These are phyloP conservation scores for Ogataea philodendri DNA, from an alignment of 805 yeast species.

Conservation along the genomic window DNA sequence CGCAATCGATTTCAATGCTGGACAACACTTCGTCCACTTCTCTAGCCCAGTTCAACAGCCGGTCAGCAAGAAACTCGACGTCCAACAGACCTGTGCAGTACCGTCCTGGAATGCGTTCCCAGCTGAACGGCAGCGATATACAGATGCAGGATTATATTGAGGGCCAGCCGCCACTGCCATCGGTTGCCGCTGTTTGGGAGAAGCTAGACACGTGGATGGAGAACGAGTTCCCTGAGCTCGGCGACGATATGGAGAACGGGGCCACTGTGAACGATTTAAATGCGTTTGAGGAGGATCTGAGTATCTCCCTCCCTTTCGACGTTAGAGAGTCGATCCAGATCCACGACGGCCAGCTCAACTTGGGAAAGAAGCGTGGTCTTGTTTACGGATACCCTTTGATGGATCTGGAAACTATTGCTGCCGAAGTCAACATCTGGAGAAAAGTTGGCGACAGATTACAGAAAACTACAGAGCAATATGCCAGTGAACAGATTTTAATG, in stretches of 20 bases:
- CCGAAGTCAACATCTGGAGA: constrained; percentile 85
- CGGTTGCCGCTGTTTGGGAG: constrained; percentile 82
- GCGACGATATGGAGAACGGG: constrained; percentile 71
- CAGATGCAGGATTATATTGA: constrained; percentile 39
- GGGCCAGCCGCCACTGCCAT: constrained; percentile 53
- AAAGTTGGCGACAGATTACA: constrained; percentile 48
- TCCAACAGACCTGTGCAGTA: constrained; percentile 39
- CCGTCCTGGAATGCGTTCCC: constrained; percentile 40
- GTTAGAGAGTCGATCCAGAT: constrained; percentile 74
- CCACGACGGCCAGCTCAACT: constrained; percentile 88
- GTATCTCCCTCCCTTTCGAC: constrained; percentile 71
- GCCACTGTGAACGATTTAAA: constrained; percentile 78
- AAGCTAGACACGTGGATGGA: constrained; percentile 83
- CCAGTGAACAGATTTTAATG: constrained; percentile 11
- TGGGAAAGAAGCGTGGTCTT: constrained; percentile 74
- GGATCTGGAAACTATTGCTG: constrained; percentile 76
- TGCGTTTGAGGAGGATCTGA: constrained; percentile 81
- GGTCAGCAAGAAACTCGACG: constrained; percentile 40
- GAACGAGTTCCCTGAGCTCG: constrained; percentile 75
- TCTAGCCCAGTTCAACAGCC: constrained; percentile 36
- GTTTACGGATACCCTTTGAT: constrained; percentile 77
- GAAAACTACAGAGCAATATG: constrained; percentile 14
- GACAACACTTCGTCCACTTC: constrained; percentile 34
- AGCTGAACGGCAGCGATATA: constrained; percentile 55
- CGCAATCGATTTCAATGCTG: constrained; percentile 31